A percentile compares a stretch with the other conserved stretches of the same genome.
phyloP scores from a whole-genome alignment of 1,139 yeast genomes.

The Lodderomyces pseudojiufengensis region DNA sequence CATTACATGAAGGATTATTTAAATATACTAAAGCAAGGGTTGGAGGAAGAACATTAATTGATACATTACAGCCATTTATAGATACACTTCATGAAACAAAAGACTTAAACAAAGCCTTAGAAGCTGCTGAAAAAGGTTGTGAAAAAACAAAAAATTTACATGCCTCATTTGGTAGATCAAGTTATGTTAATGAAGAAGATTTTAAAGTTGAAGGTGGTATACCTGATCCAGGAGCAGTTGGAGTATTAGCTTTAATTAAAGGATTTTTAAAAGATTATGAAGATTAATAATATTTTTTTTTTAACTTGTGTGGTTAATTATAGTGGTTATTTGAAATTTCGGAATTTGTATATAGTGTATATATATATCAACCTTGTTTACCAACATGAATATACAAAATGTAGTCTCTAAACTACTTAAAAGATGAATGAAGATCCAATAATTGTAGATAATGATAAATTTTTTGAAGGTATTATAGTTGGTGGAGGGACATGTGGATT shows the following conservation, averaged over 20 bases:
- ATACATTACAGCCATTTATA: conserved; percentile 84
- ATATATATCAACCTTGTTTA: conserved; percentile 4
- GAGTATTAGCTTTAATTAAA: conserved; percentile 62
- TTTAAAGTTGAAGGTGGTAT: conserved; percentile 52
- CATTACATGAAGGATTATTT: conserved; percentile 42
- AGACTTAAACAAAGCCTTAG: conserved; percentile 56
- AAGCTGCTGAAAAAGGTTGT: conserved; percentile 74
- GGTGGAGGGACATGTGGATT: conserved; percentile 44
- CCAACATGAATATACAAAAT: no score
- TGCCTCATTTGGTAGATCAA: conserved; percentile 92
- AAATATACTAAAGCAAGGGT: conserved; percentile 83
- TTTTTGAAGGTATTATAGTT: conserved; percentile 30
- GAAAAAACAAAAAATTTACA: conserved; percentile 66
- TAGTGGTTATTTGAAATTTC: conserved; percentile 10
- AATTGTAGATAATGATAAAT: conserved; percentile 16
- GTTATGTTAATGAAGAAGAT: conserved; percentile 72
- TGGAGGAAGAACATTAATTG: conserved; percentile 89
- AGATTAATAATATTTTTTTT: no score
- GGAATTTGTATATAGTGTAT: no score
- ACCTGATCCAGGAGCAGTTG: conserved; percentile 95
- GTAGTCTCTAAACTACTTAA: no score
- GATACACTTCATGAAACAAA: conserved; percentile 49
- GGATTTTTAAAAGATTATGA: conserved; percentile 43
- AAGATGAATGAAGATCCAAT: conserved; percentile 9
- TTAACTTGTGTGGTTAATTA: conserved; percentile 6